Evolutionary conservation across 2,329 filamentous ascomycete genomes (phyloP).

Genomic region (Botrytis cinerea): DNA sequence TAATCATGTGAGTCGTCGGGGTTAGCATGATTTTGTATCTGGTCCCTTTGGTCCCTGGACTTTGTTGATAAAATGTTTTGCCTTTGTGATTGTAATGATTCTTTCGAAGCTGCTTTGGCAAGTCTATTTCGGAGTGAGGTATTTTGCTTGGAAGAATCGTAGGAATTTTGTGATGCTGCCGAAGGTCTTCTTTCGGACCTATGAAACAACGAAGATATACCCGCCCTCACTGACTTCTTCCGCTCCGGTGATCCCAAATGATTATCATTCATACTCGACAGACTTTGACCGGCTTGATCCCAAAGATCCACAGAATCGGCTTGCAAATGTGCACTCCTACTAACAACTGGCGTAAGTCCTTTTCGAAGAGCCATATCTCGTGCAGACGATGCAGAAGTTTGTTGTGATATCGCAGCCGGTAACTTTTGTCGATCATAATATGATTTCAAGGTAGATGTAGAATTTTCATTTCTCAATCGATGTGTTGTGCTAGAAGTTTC

Average conservation of each 20-base stretch:
- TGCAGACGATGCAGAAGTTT: slow-evolving; percentile 47
- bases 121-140: slow-evolving; percentile 31
- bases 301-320: slow-evolving; percentile 29
- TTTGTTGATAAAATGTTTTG: slow-evolving; percentile 33
- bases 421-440: slow-evolving; percentile 49
- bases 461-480: slow-evolving; percentile 43
- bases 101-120: slow-evolving; percentile 35
- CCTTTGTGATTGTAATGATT: slow-evolving; percentile 36
- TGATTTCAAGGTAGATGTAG: slow-evolving; percentile 49
- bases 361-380: slow-evolving; percentile 45
- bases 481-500: slow-evolving; percentile 42
- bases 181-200: slow-evolving; percentile 30
- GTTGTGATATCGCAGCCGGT: slow-evolving; percentile 45
- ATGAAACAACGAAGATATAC: slow-evolving; percentile 40
- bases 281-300: slow-evolving; percentile 14
- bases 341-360: slow-evolving; percentile 40
- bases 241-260: slow-evolving; percentile 16
- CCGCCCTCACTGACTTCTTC: slow-evolving; percentile 39
- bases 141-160: slow-evolving; percentile 24
- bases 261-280: background rate
- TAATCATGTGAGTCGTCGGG: slow-evolving; percentile 32
- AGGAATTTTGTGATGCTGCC: slow-evolving; percentile 23
- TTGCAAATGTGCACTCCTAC: slow-evolving; percentile 35
- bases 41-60: slow-evolving; percentile 27
- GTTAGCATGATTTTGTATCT: background rate